These are phyloP conservation scores for Heliamphora exappendiculata DNA, from an alignment of 148 eudicot genomes.

Conservation along the genomic window DNA sequence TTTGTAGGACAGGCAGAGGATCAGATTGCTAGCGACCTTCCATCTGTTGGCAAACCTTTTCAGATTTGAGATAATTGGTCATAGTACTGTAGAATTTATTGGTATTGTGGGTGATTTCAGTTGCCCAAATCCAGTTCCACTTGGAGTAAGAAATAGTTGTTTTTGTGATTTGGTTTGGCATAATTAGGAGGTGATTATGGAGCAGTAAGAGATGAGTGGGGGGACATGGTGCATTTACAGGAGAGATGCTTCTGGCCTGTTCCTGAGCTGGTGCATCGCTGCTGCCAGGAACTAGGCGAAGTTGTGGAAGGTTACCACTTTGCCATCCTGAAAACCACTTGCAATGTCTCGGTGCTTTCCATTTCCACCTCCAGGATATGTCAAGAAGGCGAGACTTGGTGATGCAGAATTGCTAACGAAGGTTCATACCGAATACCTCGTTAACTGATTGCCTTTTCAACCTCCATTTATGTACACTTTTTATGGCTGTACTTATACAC, in stretches of 20 bases:
- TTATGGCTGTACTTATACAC: not conserved
- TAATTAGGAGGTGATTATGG: slow-evolving; percentile 5
- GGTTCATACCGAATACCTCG: slow-evolving; percentile 26
- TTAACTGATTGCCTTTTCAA: slow-evolving; percentile 11
- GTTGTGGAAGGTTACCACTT: slow-evolving; percentile 14
- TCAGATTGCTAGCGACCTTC: slow-evolving; percentile 12
- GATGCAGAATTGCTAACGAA: slow-evolving; percentile 36
- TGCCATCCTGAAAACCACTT: slow-evolving; percentile 4
- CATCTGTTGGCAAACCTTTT: slow-evolving; percentile 13
- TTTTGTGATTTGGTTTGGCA: slow-evolving; percentile 11
- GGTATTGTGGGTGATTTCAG: slow-evolving; percentile 9
- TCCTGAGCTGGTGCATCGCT: slow-evolving; percentile 22
- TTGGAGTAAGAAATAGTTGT: not conserved
- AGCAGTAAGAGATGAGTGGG: slow-evolving; percentile 32
- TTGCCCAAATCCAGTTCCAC: not conserved
- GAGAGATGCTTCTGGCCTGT: slow-evolving; percentile 21
- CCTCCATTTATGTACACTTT: not conserved
- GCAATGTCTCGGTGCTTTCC: slow-evolving; percentile 74
- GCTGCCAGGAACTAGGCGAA: slow-evolving; percentile 21
- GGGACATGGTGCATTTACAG: slow-evolving; percentile 39
- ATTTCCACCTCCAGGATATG: slow-evolving; percentile 69
- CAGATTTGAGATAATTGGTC: not conserved
- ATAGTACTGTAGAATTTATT: not conserved
- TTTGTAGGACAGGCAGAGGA: slow-evolving; percentile 12
- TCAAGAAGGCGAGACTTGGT: slow-evolving; percentile 35